phyloP scores from a whole-genome alignment of 306 rosid species.

The Spatholobus suberectus region DNA sequence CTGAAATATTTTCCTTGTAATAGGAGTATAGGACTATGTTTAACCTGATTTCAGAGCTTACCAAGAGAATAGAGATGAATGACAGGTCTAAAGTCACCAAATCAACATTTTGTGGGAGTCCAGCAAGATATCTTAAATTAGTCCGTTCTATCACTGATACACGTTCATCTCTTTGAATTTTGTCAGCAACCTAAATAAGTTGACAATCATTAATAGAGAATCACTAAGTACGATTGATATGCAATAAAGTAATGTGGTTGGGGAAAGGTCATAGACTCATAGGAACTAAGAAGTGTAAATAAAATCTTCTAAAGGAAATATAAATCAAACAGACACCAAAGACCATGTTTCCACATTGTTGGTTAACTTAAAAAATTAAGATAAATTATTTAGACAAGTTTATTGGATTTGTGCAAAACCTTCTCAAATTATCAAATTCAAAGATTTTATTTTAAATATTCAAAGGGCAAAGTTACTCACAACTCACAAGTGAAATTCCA shows the following conservation, averaged over 20 bases:
- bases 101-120: slow-evolving; percentile 91
- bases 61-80: slow-evolving; percentile 92
- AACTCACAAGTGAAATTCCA: slow-evolving; percentile 23
- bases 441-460: not conserved
- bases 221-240: slow-evolving; percentile 1
- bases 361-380: not conserved
- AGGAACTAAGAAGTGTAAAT: slow-evolving; percentile 4
- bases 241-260: slow-evolving; percentile 11
- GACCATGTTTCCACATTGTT: not conserved
- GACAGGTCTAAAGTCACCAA: slow-evolving; percentile 94
- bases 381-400: not conserved
- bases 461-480: not conserved
- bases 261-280: not conserved
- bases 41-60: slow-evolving; percentile 51
- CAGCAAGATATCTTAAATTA: slow-evolving; percentile 82
- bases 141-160: slow-evolving; percentile 87
- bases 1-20: not conserved
- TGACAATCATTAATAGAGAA: slow-evolving; percentile 24
- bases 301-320: not conserved
- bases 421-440: slow-evolving; percentile 3
- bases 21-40: not conserved
- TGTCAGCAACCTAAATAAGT: slow-evolving; percentile 79
- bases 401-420: not conserved
- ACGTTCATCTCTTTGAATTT: slow-evolving; percentile 79
- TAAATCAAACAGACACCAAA: slow-evolving; percentile 12